Evolutionary conservation across 495 filamentous ascomycete genomes (phyloP), one percentile per base, ranked within the genome.

Genomic region (Xylaria castorea): DNA sequence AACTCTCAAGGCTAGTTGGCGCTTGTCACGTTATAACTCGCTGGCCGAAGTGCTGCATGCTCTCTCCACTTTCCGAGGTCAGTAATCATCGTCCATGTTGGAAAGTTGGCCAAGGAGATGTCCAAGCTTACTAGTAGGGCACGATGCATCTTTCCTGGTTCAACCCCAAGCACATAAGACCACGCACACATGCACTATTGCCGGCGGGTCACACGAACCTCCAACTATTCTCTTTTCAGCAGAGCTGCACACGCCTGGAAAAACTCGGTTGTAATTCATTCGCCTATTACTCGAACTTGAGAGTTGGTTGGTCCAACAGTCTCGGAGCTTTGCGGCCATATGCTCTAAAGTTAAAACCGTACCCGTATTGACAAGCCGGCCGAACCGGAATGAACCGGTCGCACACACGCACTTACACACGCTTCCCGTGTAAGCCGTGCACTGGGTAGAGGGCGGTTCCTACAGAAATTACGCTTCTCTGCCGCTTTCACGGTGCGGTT

Each of bases 31-130:
- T 71, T 46, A 64, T 63, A 11, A 9, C 42, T 65, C 69, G 69
- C 69, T 71, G 60, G 53, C 70, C 70, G 62, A 72, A 20, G 62
- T 27, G 63, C 63, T 72, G 70, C 63, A 67, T 61, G 51, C 62
- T 44, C 57, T 14, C 68, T 40, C 68, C 34, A 71, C 68, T 44
- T 63, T 71, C 68, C 57, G 32, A 63, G 18, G 68, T 40, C 58
- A 64, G 68, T 53, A 71, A 58, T 63, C 55, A 42, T 63, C 46
- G 11, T 53, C 68, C n/a, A 51, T 25, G 27, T 51, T 32, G 38
- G 20, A 58, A 30, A 42, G 62, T 7, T 60, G 70, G 70, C 61
- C 50, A 71, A 53, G 46, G 14, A 32, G 22, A 60, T 9, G 34
- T 27, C 32, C 61, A 66, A 36, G 70, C 61, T 57, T 57, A 50